Conservation (phyloP, 208 protist species). For the Leptomonas pyrrhocoris region DNA sequence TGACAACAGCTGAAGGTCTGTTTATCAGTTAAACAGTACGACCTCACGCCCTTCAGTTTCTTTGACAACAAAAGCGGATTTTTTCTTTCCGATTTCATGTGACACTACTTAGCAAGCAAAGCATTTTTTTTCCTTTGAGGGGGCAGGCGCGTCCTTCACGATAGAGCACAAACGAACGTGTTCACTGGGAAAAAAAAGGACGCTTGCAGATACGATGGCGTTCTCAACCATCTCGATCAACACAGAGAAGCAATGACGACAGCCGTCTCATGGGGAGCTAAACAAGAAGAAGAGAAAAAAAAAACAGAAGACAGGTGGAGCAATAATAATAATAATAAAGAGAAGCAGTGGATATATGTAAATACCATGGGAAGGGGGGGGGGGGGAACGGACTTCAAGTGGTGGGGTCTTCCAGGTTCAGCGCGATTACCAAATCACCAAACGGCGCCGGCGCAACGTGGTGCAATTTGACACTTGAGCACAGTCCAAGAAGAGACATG, state of each 20-base stretch:
- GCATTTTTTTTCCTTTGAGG: neutral
- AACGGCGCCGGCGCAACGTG: constrained; percentile 28
- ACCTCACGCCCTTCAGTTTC: no score
- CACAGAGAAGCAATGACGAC: no score
- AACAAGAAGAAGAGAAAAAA: neutral
- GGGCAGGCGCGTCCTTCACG: no score
- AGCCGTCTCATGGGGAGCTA: no score
- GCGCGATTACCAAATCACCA: constrained; percentile 31
- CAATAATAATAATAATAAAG: neutral
- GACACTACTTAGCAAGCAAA: no score
- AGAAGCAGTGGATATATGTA: neutral
- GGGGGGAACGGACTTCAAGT: neutral
- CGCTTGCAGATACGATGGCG: neutral
- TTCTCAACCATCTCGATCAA: no score
- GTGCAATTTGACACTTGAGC: constrained; percentile 32
- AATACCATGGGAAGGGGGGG: neutral
- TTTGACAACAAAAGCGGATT: no score
- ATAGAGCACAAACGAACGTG: no score
- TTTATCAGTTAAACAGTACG: no score
- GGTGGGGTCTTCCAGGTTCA: constrained; percentile 27
- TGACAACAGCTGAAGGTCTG: no score
- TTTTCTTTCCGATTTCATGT: no score
- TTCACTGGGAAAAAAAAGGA: neutral
- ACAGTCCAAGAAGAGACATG: constrained; percentile 29
- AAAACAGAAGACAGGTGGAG: neutral